phyloP scores from a whole-genome alignment of 345 rosid species.

The Citropsis articulata region DNA sequence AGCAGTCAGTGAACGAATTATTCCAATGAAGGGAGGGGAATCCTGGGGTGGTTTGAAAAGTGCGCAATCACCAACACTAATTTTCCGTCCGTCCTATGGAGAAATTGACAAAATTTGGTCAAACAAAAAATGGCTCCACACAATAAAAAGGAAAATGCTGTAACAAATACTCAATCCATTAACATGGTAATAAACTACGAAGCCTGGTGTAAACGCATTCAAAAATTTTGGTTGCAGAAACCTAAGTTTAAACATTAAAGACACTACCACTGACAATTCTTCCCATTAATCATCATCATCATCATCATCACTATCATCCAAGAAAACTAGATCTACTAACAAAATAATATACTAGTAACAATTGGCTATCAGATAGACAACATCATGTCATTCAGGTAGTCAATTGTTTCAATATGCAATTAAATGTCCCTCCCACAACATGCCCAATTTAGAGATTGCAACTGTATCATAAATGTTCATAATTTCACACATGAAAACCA shows the following conservation, averaged over 20 bases:
- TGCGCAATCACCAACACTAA: constrained; percentile 88
- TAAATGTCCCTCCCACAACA: not conserved
- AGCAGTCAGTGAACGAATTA: constrained; percentile 54
- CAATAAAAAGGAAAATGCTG: not conserved
- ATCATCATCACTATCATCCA: not conserved
- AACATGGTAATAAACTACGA: not conserved
- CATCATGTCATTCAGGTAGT: not conserved
- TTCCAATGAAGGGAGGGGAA: constrained; percentile 89
- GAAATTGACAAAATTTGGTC: not conserved
- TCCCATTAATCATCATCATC: not conserved
- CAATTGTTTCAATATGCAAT: not conserved
- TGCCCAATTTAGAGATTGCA: not conserved
- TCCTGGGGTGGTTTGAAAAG: constrained; percentile 80
- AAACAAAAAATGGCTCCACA: not conserved
- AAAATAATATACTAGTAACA: not conserved
- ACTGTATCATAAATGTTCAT: not conserved
- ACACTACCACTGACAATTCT: not conserved
- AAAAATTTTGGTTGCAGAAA: not conserved
- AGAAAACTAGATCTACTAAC: not conserved
- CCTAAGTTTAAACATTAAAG: not conserved
- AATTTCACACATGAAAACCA: not conserved
- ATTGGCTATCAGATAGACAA: not conserved
- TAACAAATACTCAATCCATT: not conserved
- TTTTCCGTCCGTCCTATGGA: constrained; percentile 75
- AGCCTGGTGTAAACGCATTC: not conserved